Base-by-base conservation (phyloP, 306 rosid genomes). In the Albizia julibrissin region DNA sequence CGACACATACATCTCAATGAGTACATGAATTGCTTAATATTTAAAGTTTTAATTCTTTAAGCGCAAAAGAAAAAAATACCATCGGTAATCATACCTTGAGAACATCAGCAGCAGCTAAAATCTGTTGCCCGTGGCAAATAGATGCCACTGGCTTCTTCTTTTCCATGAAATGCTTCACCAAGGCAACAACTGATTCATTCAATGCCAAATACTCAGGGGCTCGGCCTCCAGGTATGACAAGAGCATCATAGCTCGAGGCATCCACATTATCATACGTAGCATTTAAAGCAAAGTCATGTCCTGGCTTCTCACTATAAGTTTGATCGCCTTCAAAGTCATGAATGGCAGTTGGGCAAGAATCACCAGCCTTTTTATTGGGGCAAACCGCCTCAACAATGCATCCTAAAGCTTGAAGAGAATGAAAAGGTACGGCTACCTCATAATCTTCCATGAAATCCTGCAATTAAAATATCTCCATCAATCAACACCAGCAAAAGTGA, bases 381-480 rank as follows among this genome's bases (percentile, higher is more conserved):
- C 94, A 90, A 86, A 87, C 90, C 67, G 87, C 93, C 77, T 92
- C 91, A 22, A 90, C 90, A 74, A 85, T 87, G 78, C 97, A 92
- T 56, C 93, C 94, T 65, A 92, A 85, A 76, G 92, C 97, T 81
- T 85, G 86, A 79, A 92, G 91, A 66, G 97, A 74, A 81, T 90
- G 93, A 83, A 92, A 89, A 26, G 94, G 94, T 58, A 90, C 88
- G 3, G 58, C 27, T 29, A 88, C 85, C 84, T 92, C 93, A 39
- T 90, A 89, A 83, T 92, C 94, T 80, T 92, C 94, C 97, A 92
- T 89, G 88, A 78, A 92, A 85, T 92, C 93, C 93, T 90, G 88
- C 74, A 80, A 78, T 69, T 50, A 0, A 56, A 50, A 24, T 37
- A 9, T 69, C 56, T 52, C 39, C 50, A 66, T 67, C 81, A 66